These are phyloP conservation scores for Teratosphaeria zuluensis DNA, from an alignment of 2,329 filamentous ascomycete genomes.

Conservation along the genomic window DNA sequence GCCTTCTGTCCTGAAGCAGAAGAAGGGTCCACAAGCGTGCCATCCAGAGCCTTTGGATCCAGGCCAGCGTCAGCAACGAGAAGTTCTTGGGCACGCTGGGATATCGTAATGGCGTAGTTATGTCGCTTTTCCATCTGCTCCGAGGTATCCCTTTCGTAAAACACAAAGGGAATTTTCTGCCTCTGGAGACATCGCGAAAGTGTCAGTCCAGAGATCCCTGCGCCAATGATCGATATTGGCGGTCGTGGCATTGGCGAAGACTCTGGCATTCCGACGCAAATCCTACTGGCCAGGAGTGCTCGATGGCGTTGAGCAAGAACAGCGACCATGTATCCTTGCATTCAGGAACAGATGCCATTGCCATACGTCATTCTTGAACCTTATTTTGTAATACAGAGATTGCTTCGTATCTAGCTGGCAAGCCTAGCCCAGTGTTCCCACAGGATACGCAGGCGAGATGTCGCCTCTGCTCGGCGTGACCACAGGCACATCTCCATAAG, in stretches of 20 bases:
- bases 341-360: not conserved
- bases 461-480: slow-evolving; percentile 35
- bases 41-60: slow-evolving; percentile 23
- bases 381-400: not conserved
- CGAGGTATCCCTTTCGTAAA: slow-evolving; percentile 26
- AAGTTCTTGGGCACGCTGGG: slow-evolving; percentile 22
- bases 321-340: not conserved
- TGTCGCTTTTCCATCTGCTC: slow-evolving; percentile 17
- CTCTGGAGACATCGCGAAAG: slow-evolving; percentile 28
- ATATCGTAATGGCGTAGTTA: slow-evolving; percentile 32
- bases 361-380: not conserved
- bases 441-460: slow-evolving; percentile 38
- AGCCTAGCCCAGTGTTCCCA: slow-evolving; percentile 25
- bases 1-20: slow-evolving; percentile 3
- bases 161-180: slow-evolving; percentile 21
- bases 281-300: no score
- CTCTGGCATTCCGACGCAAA: not conserved
- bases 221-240: slow-evolving; percentile 35
- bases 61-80: slow-evolving; percentile 25
- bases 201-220: slow-evolving; percentile 36
- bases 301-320: no score
- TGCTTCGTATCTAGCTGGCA: not conserved
- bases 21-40: slow-evolving; percentile 21
- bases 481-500: slow-evolving; percentile 36
- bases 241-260: slow-evolving; percentile 15